Percentiles rank a stretch among this genome's conserved stretches.
These are phyloP conservation scores for Udeniomyces megalosporus DNA, from an alignment of 768 basidiomycete genomes.

Conservation along the genomic window DNA sequence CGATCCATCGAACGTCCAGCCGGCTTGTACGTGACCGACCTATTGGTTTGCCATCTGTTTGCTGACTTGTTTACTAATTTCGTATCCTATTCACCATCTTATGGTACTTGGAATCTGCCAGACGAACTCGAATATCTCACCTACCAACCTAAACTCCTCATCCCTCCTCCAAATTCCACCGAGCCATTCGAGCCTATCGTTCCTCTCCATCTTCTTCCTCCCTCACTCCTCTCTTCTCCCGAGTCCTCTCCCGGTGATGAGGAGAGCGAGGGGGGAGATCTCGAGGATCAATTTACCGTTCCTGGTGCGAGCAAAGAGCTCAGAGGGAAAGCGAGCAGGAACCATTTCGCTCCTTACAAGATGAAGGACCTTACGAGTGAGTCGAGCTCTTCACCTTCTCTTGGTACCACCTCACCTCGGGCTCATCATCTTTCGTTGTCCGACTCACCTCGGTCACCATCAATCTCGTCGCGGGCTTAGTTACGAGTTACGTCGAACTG, in stretches of 20 bases:
- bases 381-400: too few relatives aligned
- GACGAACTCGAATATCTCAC: slow-evolving; percentile 21
- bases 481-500: slow-evolving; percentile 53
- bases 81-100: background rate
- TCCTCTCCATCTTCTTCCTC: slow-evolving; percentile 43
- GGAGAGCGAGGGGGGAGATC: slow-evolving; percentile 37
- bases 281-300: too few relatives aligned
- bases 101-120: background rate
- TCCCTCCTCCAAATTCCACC: slow-evolving; percentile 8
- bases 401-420: too few relatives aligned
- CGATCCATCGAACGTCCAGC: slow-evolving; percentile 37
- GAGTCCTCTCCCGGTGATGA: slow-evolving; percentile 28
- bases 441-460: too few relatives aligned
- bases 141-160: background rate
- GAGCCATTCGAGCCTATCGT: slow-evolving; percentile 34
- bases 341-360: slow-evolving; percentile 38
- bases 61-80: background rate
- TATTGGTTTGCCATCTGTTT: slow-evolving; percentile 20
- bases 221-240: slow-evolving; percentile 40
- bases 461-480: too few relatives aligned
- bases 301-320: slow-evolving; percentile 23
- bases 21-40: slow-evolving; percentile 35
- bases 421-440: too few relatives aligned
- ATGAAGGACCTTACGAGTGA: slow-evolving; percentile 55
- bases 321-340: slow-evolving; percentile 19